phyloP scores from a whole-genome alignment of 305 asterid species.

The Solanum chacoense region DNA sequence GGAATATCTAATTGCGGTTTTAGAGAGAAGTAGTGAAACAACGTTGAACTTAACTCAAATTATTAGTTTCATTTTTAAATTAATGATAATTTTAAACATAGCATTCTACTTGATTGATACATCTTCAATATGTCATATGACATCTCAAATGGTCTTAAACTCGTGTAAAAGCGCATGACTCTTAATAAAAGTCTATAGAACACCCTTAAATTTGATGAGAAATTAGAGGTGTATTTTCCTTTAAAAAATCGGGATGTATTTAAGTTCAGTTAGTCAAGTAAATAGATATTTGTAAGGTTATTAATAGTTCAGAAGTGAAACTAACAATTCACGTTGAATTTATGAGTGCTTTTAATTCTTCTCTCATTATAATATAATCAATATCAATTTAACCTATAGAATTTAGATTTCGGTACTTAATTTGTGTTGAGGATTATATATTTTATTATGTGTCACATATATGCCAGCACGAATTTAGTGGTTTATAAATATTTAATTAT shows the following conservation, averaged over 20 bases:
- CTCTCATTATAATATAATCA: neutral
- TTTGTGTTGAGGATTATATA: neutral
- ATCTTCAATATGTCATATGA: neutral
- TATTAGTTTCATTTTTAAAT: too few relatives aligned
- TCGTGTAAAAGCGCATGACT: too few relatives aligned
- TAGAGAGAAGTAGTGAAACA: neutral
- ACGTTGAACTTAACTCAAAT: rapidly evolving
- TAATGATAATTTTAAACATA: too few relatives aligned
- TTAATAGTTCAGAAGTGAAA: too few relatives aligned
- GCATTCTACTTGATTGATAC: too few relatives aligned
- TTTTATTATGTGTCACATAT: neutral
- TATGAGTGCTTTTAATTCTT: too few relatives aligned
- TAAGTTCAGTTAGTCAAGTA: too few relatives aligned
- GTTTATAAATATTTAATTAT: neutral
- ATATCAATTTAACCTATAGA: neutral
- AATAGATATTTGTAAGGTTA: too few relatives aligned
- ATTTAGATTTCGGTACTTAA: too few relatives aligned
- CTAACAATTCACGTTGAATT: too few relatives aligned
- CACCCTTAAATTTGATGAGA: rapidly evolving
- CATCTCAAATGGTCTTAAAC: neutral
- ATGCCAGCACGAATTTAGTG: neutral
- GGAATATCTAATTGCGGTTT: neutral
- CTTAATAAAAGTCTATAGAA: too few relatives aligned
- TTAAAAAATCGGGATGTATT: rapidly evolving
- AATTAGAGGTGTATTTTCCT: too few relatives aligned